These are phyloP conservation scores for Erodium moschatum DNA, from an alignment of 441 rosid genomes.

Conservation along the genomic window DNA sequence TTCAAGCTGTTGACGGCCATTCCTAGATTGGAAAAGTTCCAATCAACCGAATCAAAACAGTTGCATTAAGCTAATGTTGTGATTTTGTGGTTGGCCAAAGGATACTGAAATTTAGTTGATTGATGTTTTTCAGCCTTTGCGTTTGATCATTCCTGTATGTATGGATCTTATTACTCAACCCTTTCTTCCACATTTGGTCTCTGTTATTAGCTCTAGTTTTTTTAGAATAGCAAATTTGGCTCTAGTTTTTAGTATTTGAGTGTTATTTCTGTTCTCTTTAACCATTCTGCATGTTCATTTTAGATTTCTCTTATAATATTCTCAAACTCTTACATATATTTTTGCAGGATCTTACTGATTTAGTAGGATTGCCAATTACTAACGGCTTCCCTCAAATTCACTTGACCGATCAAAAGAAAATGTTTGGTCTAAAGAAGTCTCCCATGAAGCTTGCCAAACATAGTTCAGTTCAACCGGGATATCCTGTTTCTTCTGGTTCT, in stretches of 20 bases:
- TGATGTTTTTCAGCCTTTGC: constrained; percentile 15
- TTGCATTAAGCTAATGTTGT: not conserved
- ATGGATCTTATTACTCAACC: not conserved
- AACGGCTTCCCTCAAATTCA: constrained; percentile 12
- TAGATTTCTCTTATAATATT: too few relatives aligned
- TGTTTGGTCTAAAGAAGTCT: constrained; percentile 53
- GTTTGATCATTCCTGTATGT: constrained; percentile 11
- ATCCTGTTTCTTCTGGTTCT: constrained; percentile 29
- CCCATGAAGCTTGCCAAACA: constrained; percentile 40
- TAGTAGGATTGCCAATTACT: not conserved
- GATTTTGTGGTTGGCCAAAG: not conserved
- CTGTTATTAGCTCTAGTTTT: too few relatives aligned
- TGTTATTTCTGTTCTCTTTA: too few relatives aligned
- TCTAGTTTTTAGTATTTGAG: too few relatives aligned
- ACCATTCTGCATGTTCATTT: too few relatives aligned
- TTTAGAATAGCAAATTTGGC: too few relatives aligned
- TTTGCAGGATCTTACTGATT: constrained; percentile 7
- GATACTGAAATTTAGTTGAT: not conserved
- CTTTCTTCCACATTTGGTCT: too few relatives aligned
- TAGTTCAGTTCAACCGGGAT: not conserved
- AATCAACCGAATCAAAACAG: not conserved
- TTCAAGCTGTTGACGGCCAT: not conserved
- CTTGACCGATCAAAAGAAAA: constrained; percentile 22
- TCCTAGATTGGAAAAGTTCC: not conserved
- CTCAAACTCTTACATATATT: too few relatives aligned